A percentile compares a stretch with the other conserved stretches of the same genome.
These are phyloP conservation scores for Beauveria bassiana DNA, from an alignment of 2,329 filamentous ascomycete genomes.

Conservation along the genomic window DNA sequence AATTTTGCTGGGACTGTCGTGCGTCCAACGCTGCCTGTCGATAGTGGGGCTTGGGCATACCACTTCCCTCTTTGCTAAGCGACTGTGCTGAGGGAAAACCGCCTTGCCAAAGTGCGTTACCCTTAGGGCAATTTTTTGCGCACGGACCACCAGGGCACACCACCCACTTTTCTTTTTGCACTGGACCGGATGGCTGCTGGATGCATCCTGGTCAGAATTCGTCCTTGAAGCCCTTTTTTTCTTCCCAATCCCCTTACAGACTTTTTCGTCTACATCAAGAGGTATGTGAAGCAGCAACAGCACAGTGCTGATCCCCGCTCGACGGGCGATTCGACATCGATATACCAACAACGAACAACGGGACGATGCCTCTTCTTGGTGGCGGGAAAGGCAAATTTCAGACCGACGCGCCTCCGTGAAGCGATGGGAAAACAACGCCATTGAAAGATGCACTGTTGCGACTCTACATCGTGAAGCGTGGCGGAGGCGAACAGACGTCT, in stretches of 20 bases:
- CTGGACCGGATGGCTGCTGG: neutral
- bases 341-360: slow-evolving; percentile 16
- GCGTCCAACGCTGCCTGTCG: slow-evolving; percentile 11
- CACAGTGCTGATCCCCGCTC: slow-evolving; percentile 13
- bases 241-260: slow-evolving; percentile 3
- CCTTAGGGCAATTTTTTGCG: slow-evolving; percentile 37
- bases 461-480: neutral
- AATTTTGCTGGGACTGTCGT: slow-evolving; percentile 18
- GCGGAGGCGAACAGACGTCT: slow-evolving; percentile 16
- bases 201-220: neutral
- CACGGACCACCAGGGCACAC: slow-evolving; percentile 36
- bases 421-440: slow-evolving; percentile 3
- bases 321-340: slow-evolving; percentile 23
- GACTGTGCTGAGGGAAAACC: neutral
- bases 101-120: slow-evolving; percentile 9
- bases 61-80: slow-evolving; percentile 5
- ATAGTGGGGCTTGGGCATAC: slow-evolving; percentile 2
- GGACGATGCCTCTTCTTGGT: slow-evolving; percentile 39
- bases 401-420: slow-evolving; percentile 16
- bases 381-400: slow-evolving; percentile 56
- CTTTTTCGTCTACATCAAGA: slow-evolving; percentile 24
- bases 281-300: slow-evolving; percentile 33
- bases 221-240: slow-evolving; percentile 5
- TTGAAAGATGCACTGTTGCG: slow-evolving; percentile 4
- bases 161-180: slow-evolving; percentile 16